Conservation (phyloP, 352 stramenopile genomes). For the Pythium folliculosum region DNA sequence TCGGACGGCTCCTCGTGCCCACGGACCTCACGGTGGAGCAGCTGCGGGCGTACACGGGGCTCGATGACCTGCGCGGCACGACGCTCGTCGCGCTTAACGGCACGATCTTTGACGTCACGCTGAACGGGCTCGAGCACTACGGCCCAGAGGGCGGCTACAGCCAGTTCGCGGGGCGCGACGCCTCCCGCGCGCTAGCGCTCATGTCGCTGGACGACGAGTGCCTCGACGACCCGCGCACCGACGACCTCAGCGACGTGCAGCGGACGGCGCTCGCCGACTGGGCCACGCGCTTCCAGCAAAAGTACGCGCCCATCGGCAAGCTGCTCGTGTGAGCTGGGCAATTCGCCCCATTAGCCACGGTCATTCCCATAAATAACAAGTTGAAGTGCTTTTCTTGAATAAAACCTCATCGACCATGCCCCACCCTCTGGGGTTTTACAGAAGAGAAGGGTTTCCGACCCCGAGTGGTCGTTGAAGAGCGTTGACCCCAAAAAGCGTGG, state of each 20-base stretch:
- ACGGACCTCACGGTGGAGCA: conserved; percentile 56
- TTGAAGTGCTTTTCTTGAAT: conserved; percentile 24
- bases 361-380: conserved; percentile 22
- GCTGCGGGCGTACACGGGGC: conserved; percentile 74
- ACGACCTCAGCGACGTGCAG: conserved; percentile 87
- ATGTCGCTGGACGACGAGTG: conserved; percentile 94
- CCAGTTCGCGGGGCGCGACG: conserved; percentile 93
- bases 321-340: conserved; percentile 22
- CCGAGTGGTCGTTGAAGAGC: conserved; percentile 20
- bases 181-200: conserved; percentile 89
- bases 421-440: conserved; percentile 1
- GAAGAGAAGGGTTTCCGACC: background rate
- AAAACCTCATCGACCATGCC: conserved; percentile 18
- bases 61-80: conserved; percentile 55
- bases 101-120: conserved; percentile 94
- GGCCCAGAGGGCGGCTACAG: conserved; percentile 89
- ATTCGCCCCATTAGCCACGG: conserved; percentile 2
- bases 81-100: conserved; percentile 90
- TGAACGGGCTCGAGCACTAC: conserved; percentile 91
- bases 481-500: conserved; percentile 4
- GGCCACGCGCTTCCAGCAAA: conserved; percentile 91
- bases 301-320: conserved; percentile 91
- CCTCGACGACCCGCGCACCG: conserved; percentile 78
- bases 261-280: conserved; percentile 91
- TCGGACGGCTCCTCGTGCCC: conserved; percentile 82